Evolutionary conservation across 1,139 yeast genomes (phyloP).

Genomic region (Candida albicans): DNA sequence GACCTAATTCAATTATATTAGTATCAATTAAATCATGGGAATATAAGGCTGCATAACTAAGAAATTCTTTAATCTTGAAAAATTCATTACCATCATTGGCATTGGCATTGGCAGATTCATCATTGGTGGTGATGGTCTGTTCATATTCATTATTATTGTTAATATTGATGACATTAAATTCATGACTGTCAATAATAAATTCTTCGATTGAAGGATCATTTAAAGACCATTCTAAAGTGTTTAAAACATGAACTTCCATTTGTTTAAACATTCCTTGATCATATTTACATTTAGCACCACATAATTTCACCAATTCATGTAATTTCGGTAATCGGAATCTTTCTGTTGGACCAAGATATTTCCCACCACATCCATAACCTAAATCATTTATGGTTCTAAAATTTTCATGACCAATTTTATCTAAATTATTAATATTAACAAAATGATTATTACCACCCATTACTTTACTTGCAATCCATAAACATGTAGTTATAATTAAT

Average conservation of each 20-base stretch:
- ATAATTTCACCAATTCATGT: constrained; percentile 58
- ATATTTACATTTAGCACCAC: constrained; percentile 58
- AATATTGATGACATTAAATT: constrained; percentile 24
- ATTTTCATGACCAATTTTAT: constrained; percentile 17
- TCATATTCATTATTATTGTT: not conserved
- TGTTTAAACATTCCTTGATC: constrained; percentile 63
- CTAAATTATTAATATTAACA: constrained; percentile 45
- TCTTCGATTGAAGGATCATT: constrained; percentile 60
- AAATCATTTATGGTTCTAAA: constrained; percentile 41
- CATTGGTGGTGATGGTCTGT: not conserved
- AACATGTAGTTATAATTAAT: constrained; percentile 62
- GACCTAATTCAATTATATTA: constrained; percentile 33
- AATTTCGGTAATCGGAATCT: constrained; percentile 65
- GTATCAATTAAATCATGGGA: constrained; percentile 37
- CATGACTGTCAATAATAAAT: constrained; percentile 36
- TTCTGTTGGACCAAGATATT: constrained; percentile 65
- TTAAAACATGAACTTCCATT: constrained; percentile 54
- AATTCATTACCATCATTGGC: constrained; percentile 24
- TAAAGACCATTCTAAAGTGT: constrained; percentile 62
- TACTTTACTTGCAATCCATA: constrained; percentile 64
- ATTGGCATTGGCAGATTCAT: constrained; percentile 3
- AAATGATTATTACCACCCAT: constrained; percentile 74
- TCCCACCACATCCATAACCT: constrained; percentile 55
- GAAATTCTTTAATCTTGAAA: constrained; percentile 39
- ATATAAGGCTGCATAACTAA: constrained; percentile 38